These are phyloP conservation scores for Terfezia boudieri DNA, from an alignment of 495 filamentous ascomycete genomes.

Conservation along the genomic window DNA sequence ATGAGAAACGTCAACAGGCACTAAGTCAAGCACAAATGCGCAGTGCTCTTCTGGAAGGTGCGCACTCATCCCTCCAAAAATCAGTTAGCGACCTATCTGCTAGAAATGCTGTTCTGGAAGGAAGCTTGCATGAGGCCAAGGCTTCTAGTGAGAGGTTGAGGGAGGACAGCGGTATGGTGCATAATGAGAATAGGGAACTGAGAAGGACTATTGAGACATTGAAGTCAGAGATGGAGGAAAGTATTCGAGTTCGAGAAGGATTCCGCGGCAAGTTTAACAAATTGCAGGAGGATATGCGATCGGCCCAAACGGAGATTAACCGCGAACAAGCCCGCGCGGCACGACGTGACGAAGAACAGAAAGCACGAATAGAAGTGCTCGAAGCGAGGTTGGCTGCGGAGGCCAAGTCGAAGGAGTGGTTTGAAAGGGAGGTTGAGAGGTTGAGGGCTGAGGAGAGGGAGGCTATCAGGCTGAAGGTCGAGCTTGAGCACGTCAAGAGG, in stretches of 20 bases:
- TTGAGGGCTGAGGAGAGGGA: constrained; percentile 38
- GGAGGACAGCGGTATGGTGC: constrained; percentile 5
- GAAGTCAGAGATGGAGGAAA: constrained; percentile 61
- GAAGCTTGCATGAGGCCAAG: constrained; percentile 9
- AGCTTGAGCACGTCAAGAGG: constrained; percentile 46
- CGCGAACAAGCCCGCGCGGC: constrained; percentile 55
- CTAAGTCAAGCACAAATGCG: constrained; percentile 17
- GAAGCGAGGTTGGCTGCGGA: constrained; percentile 57
- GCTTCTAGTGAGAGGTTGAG: constrained; percentile 11
- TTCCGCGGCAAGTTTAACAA: constrained; percentile 60
- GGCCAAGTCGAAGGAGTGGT: constrained; percentile 47
- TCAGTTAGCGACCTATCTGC: constrained; percentile 12
- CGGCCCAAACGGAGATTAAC: constrained; percentile 49
- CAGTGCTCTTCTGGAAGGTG: constrained; percentile 15
- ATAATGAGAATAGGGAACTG: constrained; percentile 22
- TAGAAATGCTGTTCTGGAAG: constrained; percentile 14
- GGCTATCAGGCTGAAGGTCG: constrained; percentile 51
- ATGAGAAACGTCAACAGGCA: constrained; percentile 16
- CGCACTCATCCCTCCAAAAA: constrained; percentile 17
- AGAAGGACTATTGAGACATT: constrained; percentile 44
- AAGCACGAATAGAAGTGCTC: constrained; percentile 55
- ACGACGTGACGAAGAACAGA: constrained; percentile 49
- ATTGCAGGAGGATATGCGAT: constrained; percentile 65
- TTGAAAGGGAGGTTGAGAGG: constrained; percentile 55
- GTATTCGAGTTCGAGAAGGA: constrained; percentile 48